phyloP scores from a whole-genome alignment of 768 basidiomycete species.

The Suillus tomentosus region DNA sequence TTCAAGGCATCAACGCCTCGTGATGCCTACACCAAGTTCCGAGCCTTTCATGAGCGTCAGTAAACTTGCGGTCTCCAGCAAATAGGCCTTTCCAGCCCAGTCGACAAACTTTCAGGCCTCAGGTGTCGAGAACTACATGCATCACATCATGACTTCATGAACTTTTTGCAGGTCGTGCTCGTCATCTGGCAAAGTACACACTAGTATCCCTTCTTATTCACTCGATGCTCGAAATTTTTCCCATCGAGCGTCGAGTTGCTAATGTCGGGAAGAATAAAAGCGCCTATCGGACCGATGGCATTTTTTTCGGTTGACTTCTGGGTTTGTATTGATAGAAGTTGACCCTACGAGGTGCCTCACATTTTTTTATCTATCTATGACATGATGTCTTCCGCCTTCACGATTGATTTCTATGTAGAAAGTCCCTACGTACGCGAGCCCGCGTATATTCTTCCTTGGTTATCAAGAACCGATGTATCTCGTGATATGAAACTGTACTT shows the following conservation, averaged over 20 bases:
- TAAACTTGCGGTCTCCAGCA: neutral
- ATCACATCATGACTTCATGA: neutral
- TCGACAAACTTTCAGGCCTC: neutral
- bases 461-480: neutral
- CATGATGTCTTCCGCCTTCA: neutral
- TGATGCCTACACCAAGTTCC: too few species aligned
- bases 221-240: slow-evolving; percentile 43
- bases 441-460: neutral
- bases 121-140: neutral
- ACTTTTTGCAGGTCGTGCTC: neutral
- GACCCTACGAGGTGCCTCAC: slow-evolving; percentile 70
- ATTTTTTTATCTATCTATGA: slow-evolving; percentile 23
- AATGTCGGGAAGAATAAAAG: slow-evolving; percentile 48
- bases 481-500: neutral
- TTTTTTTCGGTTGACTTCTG: slow-evolving; percentile 59
- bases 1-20: too few species aligned
- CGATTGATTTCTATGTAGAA: neutral
- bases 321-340: slow-evolving; percentile 28
- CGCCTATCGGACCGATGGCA: slow-evolving; percentile 31
- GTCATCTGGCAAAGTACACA: neutral
- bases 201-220: slow-evolving; percentile 42
- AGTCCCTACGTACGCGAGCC: neutral
- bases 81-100: neutral
- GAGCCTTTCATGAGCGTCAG: too few species aligned
- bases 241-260: slow-evolving; percentile 53